Evolutionary conservation across 352 stramenopile species (phyloP), one percentile per base, ranked within the genome.

Genomic region (Pythium phragmitis): DNA sequence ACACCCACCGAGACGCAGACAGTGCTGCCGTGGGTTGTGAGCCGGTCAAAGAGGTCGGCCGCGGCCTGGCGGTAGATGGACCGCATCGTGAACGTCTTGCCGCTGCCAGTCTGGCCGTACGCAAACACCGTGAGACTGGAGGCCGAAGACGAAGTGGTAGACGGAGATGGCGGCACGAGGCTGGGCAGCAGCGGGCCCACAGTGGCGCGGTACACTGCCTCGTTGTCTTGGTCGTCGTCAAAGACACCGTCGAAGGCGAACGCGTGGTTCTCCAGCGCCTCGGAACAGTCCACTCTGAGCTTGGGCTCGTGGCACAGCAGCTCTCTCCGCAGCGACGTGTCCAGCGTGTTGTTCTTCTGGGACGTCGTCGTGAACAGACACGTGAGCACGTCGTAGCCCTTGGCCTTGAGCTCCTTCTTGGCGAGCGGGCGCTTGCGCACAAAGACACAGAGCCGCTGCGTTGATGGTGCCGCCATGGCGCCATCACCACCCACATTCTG

Each of bases 31-130:
- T 30, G 4, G 13, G 23, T 28, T 26, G n/a, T 53, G 26, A 88
- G 66, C 9, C 76, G 71, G 4, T 66, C 67, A 51, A 93, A 93
- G 14, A 93, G 68, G 56, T 91, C 85, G 4, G 60, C 57, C 1
- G 81, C 76, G 13, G 77, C 79, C 54, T 89, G 76, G 7, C 76
- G 76, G 57, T 88, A 91, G 26, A 93, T 79, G 6, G 77, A 80
- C 52, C 85, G 82, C 94, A 99, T 99, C 0, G 95, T 98, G 67
- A 92, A 98, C 39, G 89, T 98, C 67, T 98, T 98, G 9, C 94
- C 94, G 0, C 80, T 91, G 37, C 95, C 94, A 7, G 94, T 98
- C 80, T 99, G 96, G 8, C 97, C 97, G 78, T 99, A 99, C 2
- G 96, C 96, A 77, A 99, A 99, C 23, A 98, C 89, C 0, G 96